Evolutionary conservation across 2,329 filamentous ascomycete genomes (phyloP).

Genomic region (Scytalidium lignicola): DNA sequence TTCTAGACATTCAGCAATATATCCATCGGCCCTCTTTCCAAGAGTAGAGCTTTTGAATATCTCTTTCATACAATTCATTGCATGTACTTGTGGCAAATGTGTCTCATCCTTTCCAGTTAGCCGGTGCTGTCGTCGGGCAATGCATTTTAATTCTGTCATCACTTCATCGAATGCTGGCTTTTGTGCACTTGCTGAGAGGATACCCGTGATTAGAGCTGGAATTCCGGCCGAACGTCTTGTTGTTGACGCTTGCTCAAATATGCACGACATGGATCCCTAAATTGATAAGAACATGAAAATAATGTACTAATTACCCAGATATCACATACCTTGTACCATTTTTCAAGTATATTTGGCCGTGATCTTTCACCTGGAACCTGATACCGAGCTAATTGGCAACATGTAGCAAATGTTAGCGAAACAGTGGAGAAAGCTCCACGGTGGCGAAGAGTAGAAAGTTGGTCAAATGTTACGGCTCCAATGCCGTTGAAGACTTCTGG

Average conservation of each 20-base stretch:
- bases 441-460: constrained; percentile 79
- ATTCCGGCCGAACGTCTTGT: constrained; percentile 90
- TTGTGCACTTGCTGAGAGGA: constrained; percentile 62
- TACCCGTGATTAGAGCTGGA: constrained; percentile 77
- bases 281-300: constrained; percentile 15
- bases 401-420: constrained; percentile 76
- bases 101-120: constrained; percentile 55
- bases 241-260: constrained; percentile 70
- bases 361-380: constrained; percentile 32
- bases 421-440: constrained; percentile 92
- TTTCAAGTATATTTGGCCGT: constrained; percentile 38
- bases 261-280: constrained; percentile 61
- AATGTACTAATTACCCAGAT: background rate
- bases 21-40: constrained; percentile 64
- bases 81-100: constrained; percentile 85
- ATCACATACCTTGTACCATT: constrained; percentile 63
- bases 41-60: constrained; percentile 82
- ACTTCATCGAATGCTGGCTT: constrained; percentile 59
- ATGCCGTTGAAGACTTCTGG: constrained; percentile 56
- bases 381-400: constrained; percentile 63
- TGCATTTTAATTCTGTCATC: constrained; percentile 56
- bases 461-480: constrained; percentile 71
- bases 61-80: constrained; percentile 88
- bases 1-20: constrained; percentile 68
- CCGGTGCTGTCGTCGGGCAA: constrained; percentile 49